Conservation (phyloP, 139 green algal genomes). For the Chlorella sp. region DNA sequence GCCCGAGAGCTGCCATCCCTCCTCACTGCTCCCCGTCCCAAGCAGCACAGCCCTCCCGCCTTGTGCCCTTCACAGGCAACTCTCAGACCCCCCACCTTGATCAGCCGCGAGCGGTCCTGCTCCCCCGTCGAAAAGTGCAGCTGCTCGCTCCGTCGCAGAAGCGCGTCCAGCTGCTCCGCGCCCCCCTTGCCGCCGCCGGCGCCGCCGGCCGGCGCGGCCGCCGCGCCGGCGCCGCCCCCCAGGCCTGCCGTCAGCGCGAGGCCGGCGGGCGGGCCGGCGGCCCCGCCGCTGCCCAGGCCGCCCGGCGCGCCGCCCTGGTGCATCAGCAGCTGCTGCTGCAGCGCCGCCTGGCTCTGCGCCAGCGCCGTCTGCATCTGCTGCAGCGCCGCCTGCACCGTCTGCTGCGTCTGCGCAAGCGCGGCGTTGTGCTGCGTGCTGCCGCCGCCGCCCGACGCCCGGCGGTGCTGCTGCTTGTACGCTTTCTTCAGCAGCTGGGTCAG, state of each 20-base stretch:
- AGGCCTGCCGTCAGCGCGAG: not conserved
- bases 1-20: too few species aligned
- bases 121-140: conserved; percentile 52
- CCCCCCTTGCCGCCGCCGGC: not conserved
- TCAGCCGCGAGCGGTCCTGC: conserved; percentile 51
- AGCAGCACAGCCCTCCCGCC: too few species aligned
- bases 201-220: not conserved
- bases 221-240: not conserved
- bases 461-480: conserved; percentile 44
- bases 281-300: not conserved
- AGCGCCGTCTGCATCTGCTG: conserved; percentile 38
- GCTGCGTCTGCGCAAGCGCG: conserved; percentile 27
- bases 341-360: conserved; percentile 29
- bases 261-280: not conserved
- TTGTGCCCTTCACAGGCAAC: too few species aligned
- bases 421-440: not conserved
- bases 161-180: conserved; percentile 26
- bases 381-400: conserved; percentile 38
- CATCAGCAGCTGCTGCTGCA: conserved; percentile 43
- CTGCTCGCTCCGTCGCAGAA: conserved; percentile 49
- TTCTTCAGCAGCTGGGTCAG: conserved; percentile 59
- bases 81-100: conserved; percentile 26
- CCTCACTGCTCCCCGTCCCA: too few species aligned
- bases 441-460: not conserved
- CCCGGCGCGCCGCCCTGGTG: conserved; percentile 6